Conservation (phyloP, 2,329 filamentous ascomycete genomes). For the Ascochyta koolunga region DNA sequence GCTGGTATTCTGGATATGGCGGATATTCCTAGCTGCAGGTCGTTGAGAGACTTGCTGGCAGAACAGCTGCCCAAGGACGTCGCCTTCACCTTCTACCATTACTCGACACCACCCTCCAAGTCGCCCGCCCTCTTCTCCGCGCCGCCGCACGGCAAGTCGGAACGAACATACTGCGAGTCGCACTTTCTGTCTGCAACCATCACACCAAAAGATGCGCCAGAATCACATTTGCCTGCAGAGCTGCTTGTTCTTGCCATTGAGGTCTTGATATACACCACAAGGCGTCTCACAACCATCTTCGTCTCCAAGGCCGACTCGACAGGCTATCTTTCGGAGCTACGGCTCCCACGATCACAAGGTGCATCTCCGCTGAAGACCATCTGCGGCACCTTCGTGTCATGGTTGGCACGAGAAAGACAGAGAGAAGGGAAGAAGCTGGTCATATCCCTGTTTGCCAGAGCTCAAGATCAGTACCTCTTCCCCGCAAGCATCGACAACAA, state of each 20-base stretch:
- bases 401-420: constrained; percentile 71
- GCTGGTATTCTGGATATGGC: constrained; percentile 29
- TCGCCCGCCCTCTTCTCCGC: constrained; percentile 80
- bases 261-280: constrained; percentile 82
- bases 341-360: constrained; percentile 53
- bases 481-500: constrained; percentile 85
- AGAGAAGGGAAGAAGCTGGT: constrained; percentile 72
- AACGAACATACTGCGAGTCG: constrained; percentile 83
- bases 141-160: constrained; percentile 71
- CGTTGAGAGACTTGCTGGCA: constrained; percentile 55
- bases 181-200: constrained; percentile 74
- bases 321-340: constrained; percentile 75
- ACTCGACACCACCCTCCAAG: constrained; percentile 81
- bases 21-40: constrained; percentile 25
- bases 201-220: constrained; percentile 35
- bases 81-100: constrained; percentile 77
- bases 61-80: constrained; percentile 59
- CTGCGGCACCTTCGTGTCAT: constrained; percentile 75
- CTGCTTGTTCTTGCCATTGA: constrained; percentile 85
- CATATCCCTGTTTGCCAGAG: constrained; percentile 87
- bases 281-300: constrained; percentile 82
- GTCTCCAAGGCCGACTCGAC: constrained; percentile 98
- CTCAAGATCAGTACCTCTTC: constrained; percentile 94
- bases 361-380: constrained; percentile 78
- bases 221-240: constrained; percentile 45